Evolutionary conservation across 2,329 filamentous ascomycete species (phyloP).

Genomic region (Epichloe typhina): DNA sequence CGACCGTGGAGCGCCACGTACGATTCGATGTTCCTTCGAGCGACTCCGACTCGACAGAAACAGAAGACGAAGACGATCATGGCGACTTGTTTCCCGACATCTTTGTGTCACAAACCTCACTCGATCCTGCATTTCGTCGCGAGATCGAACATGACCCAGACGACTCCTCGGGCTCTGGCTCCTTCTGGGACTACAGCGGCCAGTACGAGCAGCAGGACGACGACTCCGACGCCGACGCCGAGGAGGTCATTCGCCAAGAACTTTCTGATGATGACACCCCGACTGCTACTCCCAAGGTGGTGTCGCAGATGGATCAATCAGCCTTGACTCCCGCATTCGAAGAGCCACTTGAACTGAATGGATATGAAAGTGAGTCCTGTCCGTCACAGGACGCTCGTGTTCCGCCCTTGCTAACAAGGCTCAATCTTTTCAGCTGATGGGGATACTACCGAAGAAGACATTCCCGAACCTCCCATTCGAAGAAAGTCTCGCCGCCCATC

Average conservation of each 20-base stretch:
- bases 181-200: conserved; percentile 51
- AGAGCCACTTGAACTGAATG: conserved; percentile 33
- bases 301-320: conserved; percentile 15
- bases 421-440: conserved; percentile 36
- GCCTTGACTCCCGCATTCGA: conserved; percentile 19
- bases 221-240: conserved; percentile 32
- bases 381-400: conserved; percentile 3
- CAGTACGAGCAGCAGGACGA: conserved; percentile 24
- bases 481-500: conserved; percentile 34
- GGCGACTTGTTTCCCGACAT: conserved; percentile 63
- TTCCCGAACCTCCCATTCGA: conserved; percentile 33
- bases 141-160: conserved; percentile 59
- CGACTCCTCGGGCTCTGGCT: conserved; percentile 42
- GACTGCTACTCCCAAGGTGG: conserved; percentile 27
- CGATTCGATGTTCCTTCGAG: conserved; percentile 59
- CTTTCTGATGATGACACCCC: conserved; percentile 29
- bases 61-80: conserved; percentile 47
- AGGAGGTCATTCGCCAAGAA: conserved; percentile 24
- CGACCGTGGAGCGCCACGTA: conserved; percentile 46
- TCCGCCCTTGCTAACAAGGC: conserved; percentile 6
- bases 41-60: conserved; percentile 53
- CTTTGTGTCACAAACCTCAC: conserved; percentile 60
- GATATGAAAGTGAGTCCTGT: conserved; percentile 45
- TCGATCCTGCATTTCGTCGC: conserved; percentile 59
- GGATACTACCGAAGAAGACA: conserved; percentile 49